Percentiles rank a stretch among this genome's conserved stretches.
These are phyloP conservation scores for Magnusiomyces tetraspermus DNA, from an alignment of 1,139 yeast genomes.

Conservation along the genomic window DNA sequence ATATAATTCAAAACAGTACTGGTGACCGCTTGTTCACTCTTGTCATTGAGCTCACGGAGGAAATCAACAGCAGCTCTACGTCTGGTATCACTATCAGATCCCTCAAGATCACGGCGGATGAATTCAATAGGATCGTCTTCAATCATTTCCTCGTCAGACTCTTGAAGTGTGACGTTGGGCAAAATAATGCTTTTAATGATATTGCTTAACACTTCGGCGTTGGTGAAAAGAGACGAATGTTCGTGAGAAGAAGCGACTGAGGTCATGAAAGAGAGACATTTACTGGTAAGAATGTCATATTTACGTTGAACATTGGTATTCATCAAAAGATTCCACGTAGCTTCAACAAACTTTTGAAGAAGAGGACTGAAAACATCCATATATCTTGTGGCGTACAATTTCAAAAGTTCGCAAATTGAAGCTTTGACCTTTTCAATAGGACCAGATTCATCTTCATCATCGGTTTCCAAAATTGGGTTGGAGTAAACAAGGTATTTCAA, in stretches of 20 bases:
- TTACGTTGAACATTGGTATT: constrained; percentile 60
- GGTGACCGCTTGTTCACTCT: constrained; percentile 67
- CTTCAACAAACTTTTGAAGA: constrained; percentile 68
- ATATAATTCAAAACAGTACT: constrained; percentile 71
- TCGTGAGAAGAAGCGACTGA: constrained; percentile 66
- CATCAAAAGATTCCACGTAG: constrained; percentile 72
- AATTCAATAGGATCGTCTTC: constrained; percentile 96
- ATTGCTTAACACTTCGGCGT: constrained; percentile 60
- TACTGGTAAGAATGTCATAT: constrained; percentile 76
- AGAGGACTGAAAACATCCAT: constrained; percentile 80
- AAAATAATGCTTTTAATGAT: constrained; percentile 74
- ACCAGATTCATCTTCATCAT: constrained; percentile 68
- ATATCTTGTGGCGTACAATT: constrained; percentile 80
- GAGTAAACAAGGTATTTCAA: constrained; percentile 67
- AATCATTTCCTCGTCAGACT: constrained; percentile 80
- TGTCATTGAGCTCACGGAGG: constrained; percentile 73
- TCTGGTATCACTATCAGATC: constrained; percentile 87
- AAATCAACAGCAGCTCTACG: constrained; percentile 88
- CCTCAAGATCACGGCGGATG: constrained; percentile 88
- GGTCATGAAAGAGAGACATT: constrained; percentile 70
- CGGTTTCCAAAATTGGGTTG: constrained; percentile 43
- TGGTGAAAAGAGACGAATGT: constrained; percentile 53
- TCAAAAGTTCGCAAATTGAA: constrained; percentile 74
- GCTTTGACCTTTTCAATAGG: constrained; percentile 67
- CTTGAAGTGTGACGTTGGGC: constrained; percentile 74